A percentile compares a stretch with the other conserved stretches of the same genome.
These are phyloP conservation scores for Onygenales sp. DNA, from an alignment of 2,329 filamentous ascomycete genomes.

Conservation along the genomic window DNA sequence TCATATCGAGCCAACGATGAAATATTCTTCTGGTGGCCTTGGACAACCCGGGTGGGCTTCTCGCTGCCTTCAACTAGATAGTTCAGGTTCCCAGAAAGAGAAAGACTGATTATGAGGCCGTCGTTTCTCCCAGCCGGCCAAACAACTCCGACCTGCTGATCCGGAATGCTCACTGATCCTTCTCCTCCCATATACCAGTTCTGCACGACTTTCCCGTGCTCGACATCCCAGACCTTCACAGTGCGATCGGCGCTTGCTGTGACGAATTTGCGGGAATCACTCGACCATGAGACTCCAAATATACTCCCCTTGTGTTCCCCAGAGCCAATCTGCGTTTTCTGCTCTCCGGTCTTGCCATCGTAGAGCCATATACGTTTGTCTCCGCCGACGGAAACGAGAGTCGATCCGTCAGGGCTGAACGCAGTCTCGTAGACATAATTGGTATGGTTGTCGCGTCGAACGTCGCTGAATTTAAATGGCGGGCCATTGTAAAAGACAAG, in stretches of 20 bases:
- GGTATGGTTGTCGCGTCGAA: slow-evolving; percentile 66
- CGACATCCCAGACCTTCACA: slow-evolving; percentile 86
- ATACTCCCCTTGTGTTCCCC: slow-evolving; percentile 88
- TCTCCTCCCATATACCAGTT: slow-evolving; percentile 79
- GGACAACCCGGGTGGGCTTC: slow-evolving; percentile 61
- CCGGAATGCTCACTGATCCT: slow-evolving; percentile 57
- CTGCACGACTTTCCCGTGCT: slow-evolving; percentile 65
- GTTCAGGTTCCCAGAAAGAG: slow-evolving; percentile 78
- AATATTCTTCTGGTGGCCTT: slow-evolving; percentile 86
- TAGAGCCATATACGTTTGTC: slow-evolving; percentile 90
- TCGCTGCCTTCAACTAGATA: slow-evolving; percentile 68
- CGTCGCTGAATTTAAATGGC: slow-evolving; percentile 93
- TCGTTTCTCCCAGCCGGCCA: slow-evolving; percentile 77
- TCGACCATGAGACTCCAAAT: slow-evolving; percentile 82
- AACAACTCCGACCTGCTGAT: slow-evolving; percentile 92
- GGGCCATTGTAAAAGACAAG: slow-evolving; percentile 89
- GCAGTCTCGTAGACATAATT: slow-evolving; percentile 81
- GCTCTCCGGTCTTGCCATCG: slow-evolving; percentile 89
- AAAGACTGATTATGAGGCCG: slow-evolving; percentile 80
- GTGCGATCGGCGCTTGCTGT: slow-evolving; percentile 93
- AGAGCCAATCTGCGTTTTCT: slow-evolving; percentile 56
- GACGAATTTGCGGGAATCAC: slow-evolving; percentile 74
- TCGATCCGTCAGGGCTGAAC: slow-evolving; percentile 79
- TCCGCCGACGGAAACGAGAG: slow-evolving; percentile 80
- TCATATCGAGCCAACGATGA: slow-evolving; percentile 59